phyloP scores from a whole-genome alignment of 768 basidiomycete genomes.

The Suillus subluteus region DNA sequence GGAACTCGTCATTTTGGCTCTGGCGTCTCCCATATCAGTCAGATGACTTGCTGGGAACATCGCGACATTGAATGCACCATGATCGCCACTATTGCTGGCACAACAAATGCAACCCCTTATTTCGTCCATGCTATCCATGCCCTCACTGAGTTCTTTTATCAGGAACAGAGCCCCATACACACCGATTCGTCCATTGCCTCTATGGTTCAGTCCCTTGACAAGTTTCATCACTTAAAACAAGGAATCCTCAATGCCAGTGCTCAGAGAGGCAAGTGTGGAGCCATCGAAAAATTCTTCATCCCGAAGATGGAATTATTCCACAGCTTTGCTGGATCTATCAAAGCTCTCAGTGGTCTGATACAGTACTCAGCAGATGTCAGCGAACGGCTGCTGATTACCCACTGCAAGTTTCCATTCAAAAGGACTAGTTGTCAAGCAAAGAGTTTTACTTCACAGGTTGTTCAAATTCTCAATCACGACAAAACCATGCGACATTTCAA shows the following conservation, averaged over 20 bases:
- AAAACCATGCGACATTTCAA: no score
- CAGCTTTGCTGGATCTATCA: not conserved
- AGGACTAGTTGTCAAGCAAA: no score
- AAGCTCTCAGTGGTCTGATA: not conserved
- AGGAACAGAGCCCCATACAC: not conserved
- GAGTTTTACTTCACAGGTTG: no score
- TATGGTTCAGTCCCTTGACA: not conserved
- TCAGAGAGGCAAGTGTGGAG: not conserved
- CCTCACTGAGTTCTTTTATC: not conserved
- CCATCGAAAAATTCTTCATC: not conserved
- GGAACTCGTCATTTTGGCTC: slow-evolving; percentile 39
- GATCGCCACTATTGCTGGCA: slow-evolving; percentile 33
- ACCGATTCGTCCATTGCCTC: not conserved
- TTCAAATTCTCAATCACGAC: no score
- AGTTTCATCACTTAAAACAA: not conserved
- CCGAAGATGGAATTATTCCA: slow-evolving; percentile 6
- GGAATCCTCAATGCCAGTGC: not conserved
- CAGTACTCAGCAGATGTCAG: not conserved
- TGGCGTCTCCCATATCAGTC: slow-evolving; percentile 43
- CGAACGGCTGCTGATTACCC: not conserved
- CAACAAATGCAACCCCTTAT: slow-evolving; percentile 30
- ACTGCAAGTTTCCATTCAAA: no score
- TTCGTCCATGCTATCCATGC: not conserved
- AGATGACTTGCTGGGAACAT: slow-evolving; percentile 45
- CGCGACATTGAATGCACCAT: slow-evolving; percentile 40